phyloP scores from a whole-genome alignment of 2,329 filamentous ascomycete genomes.

The Botrytis squamosa region DNA sequence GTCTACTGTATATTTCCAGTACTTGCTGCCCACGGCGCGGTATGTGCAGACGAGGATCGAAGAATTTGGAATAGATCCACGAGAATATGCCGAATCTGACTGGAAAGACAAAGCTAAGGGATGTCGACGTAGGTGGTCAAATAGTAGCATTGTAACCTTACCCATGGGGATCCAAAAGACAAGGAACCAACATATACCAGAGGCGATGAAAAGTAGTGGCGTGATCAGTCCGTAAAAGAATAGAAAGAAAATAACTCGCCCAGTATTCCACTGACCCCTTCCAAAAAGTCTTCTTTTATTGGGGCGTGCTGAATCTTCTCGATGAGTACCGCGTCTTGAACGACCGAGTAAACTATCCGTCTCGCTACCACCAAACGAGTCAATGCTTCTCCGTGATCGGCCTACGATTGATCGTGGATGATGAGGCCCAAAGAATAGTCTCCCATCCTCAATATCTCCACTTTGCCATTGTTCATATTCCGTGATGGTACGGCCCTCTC shows the following conservation, averaged over 20 bases:
- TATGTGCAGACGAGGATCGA: slow-evolving; percentile 96
- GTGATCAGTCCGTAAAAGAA: slow-evolving; percentile 94
- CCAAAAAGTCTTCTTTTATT: slow-evolving; percentile 88
- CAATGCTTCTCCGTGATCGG: slow-evolving; percentile 81
- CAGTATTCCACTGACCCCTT: slow-evolving; percentile 91
- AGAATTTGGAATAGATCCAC: slow-evolving; percentile 69
- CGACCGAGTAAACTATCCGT: slow-evolving; percentile 83
- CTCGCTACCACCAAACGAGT: slow-evolving; percentile 73
- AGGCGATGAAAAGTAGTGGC: slow-evolving; percentile 81
- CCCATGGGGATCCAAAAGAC: slow-evolving; percentile 99
- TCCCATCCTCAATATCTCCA: slow-evolving; percentile 91
- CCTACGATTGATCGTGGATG: slow-evolving; percentile 77
- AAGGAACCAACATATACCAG: slow-evolving; percentile 87
- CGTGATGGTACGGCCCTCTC: slow-evolving; percentile 93
- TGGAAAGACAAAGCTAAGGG: slow-evolving; percentile 92
- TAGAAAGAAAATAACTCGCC: slow-evolving; percentile 90
- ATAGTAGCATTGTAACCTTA: slow-evolving; percentile 84
- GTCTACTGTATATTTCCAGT: slow-evolving; percentile 99
- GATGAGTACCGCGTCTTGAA: slow-evolving; percentile 50
- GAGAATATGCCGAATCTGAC: slow-evolving; percentile 74
- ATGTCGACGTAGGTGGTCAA: slow-evolving; percentile 88
- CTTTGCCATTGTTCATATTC: slow-evolving; percentile 99
- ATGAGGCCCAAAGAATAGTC: slow-evolving; percentile 88
- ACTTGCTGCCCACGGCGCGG: slow-evolving; percentile 86
- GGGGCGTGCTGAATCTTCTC: slow-evolving; percentile 44